These are phyloP conservation scores for Telopea speciosissima DNA, from an alignment of 177 flowering plant species.

Conservation along the genomic window DNA sequence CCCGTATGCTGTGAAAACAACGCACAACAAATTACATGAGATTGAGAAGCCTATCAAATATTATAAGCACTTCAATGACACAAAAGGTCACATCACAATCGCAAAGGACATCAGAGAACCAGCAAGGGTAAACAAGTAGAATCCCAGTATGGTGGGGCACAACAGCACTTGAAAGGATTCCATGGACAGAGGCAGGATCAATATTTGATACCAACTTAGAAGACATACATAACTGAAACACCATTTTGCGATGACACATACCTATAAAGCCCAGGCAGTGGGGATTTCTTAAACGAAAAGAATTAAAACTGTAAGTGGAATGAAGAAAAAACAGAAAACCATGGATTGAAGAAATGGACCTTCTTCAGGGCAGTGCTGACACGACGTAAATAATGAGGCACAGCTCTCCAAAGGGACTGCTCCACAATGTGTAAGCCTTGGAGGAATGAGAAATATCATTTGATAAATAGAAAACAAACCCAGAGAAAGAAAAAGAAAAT, in stretches of 20 bases:
- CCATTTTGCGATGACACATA: neutral
- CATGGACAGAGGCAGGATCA: neutral
- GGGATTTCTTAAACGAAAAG: neutral
- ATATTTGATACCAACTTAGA: neutral
- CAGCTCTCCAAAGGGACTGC: conserved; percentile 94
- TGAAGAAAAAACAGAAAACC: neutral
- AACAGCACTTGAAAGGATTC: neutral
- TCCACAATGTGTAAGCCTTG: conserved; percentile 88
- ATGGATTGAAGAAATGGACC: conserved; percentile 29
- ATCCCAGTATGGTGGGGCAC: neutral
- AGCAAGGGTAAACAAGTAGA: neutral
- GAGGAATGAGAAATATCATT: conserved; percentile 2
- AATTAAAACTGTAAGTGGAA: neutral
- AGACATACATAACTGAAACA: neutral
- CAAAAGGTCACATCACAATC: neutral
- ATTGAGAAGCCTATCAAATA: neutral
- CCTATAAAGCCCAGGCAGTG: neutral
- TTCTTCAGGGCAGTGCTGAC: conserved; percentile 89
- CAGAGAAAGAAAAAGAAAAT: too few relatives aligned
- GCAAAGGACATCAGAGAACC: neutral
- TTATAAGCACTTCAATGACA: neutral
- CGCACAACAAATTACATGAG: conserved; percentile 3
- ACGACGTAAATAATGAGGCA: conserved; percentile 91
- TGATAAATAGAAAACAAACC: conserved; percentile 2
- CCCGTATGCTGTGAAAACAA: conserved; percentile 68